Conservation (phyloP, 805 yeast species). For the Saccharomyces kudriavzevii region DNA sequence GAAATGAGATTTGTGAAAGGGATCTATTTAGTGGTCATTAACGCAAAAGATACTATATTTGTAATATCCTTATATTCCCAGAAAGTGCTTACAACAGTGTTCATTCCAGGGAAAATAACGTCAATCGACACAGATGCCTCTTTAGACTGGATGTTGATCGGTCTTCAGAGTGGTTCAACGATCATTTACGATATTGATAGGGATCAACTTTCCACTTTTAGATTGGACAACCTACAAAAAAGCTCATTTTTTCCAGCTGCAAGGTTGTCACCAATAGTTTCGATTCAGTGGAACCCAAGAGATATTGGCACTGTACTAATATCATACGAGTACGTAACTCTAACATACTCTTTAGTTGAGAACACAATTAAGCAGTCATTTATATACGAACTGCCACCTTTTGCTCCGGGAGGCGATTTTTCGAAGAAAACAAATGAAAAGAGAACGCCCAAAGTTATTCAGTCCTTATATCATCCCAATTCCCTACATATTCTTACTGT, state of each 20-base stretch:
- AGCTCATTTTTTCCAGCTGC: constrained; percentile 46
- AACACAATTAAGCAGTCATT: constrained; percentile 49
- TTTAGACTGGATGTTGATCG: constrained; percentile 77
- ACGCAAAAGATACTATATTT: constrained; percentile 49
- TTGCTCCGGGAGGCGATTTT: constrained; percentile 65
- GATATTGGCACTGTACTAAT: constrained; percentile 74
- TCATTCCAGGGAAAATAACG: constrained; percentile 57
- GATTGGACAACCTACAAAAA: constrained; percentile 66
- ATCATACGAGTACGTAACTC: constrained; percentile 61
- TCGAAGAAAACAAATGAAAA: constrained; percentile 16
- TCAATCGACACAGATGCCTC: constrained; percentile 76
- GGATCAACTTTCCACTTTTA: constrained; percentile 53
- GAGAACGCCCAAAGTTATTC: constrained; percentile 36
- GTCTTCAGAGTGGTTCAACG: constrained; percentile 67
- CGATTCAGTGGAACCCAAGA: constrained; percentile 78
- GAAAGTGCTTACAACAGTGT: constrained; percentile 49
- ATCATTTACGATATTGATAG: constrained; percentile 76
- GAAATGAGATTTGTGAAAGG: constrained; percentile 68
- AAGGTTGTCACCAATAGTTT: constrained; percentile 53
- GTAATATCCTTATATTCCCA: constrained; percentile 66
- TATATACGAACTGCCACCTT: constrained; percentile 54
- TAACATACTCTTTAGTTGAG: constrained; percentile 58
- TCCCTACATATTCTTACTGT: constrained; percentile 76
- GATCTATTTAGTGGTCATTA: constrained; percentile 67
- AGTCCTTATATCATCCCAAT: constrained; percentile 84